Conservation (phyloP, 345 rosid species). For the Lepidium sativum region DNA sequence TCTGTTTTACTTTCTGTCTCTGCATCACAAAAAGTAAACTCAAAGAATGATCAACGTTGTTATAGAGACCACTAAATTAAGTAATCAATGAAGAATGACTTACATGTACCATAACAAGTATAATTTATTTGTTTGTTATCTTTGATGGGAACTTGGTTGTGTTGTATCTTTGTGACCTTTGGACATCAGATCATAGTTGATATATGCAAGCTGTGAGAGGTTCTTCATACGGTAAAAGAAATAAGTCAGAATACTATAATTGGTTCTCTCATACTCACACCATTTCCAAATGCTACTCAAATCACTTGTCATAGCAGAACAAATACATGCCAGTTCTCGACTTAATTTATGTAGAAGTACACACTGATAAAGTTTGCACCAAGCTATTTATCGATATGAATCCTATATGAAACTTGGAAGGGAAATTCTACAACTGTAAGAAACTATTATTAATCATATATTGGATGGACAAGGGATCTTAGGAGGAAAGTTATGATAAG, state of each 20-base stretch:
- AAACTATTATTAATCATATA: background rate
- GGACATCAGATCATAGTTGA: slow-evolving; percentile 81
- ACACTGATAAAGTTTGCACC: background rate
- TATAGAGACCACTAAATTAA: background rate
- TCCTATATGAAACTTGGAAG: background rate
- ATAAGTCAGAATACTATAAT: background rate
- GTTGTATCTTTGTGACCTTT: slow-evolving; percentile 70
- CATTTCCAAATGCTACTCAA: background rate
- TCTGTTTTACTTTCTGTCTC: background rate
- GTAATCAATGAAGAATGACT: slow-evolving; percentile 10
- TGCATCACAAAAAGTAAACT: slow-evolving; percentile 10
- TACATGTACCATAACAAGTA: slow-evolving; percentile 51
- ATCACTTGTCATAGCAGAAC: background rate
- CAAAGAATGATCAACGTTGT: background rate
- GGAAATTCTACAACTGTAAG: background rate
- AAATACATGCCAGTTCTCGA: slow-evolving; percentile 24
- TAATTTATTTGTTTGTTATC: slow-evolving; percentile 8
- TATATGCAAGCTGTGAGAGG: slow-evolving; percentile 72
- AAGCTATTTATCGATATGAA: background rate
- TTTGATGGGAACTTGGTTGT: slow-evolving; percentile 30
- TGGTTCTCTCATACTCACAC: background rate
- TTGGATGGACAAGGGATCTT: background rate
- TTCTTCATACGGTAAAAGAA: slow-evolving; percentile 41
- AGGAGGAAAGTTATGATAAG: background rate
- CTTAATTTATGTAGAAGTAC: background rate